Evolutionary conservation across 2,329 filamentous ascomycete species (phyloP).

Genomic region (Blastomyces silverae): DNA sequence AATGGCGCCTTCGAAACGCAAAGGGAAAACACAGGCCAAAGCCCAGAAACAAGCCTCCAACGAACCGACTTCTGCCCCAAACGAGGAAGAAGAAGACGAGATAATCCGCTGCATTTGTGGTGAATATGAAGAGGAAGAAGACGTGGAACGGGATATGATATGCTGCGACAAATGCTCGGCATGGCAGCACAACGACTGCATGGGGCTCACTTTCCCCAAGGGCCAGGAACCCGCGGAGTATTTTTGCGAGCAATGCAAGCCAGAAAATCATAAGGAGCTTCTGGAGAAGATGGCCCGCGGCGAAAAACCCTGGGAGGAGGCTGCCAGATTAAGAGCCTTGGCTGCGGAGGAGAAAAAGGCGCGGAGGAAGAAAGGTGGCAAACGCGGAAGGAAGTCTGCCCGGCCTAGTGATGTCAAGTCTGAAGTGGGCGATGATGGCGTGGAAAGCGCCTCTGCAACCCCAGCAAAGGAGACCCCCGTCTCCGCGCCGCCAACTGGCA

Average conservation of each 20-base stretch:
- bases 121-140: conserved; percentile 74
- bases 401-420: conserved; percentile 60
- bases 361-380: conserved; percentile 52
- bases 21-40: conserved; percentile 43
- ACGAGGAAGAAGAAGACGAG: conserved; percentile 56
- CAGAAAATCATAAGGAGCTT: conserved; percentile 73
- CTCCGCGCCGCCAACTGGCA: conserved; percentile 29
- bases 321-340: conserved; percentile 57
- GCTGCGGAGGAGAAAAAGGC: conserved; percentile 53
- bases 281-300: conserved; percentile 70
- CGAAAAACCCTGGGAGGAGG: conserved; percentile 78
- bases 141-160: conserved; percentile 87
- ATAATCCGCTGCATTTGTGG: conserved; percentile 93
- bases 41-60: conserved; percentile 42
- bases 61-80: conserved; percentile 40
- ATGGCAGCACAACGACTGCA: conserved; percentile 97
- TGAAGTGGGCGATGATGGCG: conserved; percentile 40
- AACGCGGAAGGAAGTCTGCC: conserved; percentile 53
- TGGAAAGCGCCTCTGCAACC: conserved; percentile 22
- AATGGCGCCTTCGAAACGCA: conserved; percentile 42
- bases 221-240: conserved; percentile 75
- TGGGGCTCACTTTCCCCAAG: conserved; percentile 72
- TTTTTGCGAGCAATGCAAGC: conserved; percentile 84
- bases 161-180: conserved; percentile 86
- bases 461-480: conserved; percentile 27